Base-by-base conservation (phyloP, 2,329 filamentous ascomycete species). In the Apiospora saccharicola region DNA sequence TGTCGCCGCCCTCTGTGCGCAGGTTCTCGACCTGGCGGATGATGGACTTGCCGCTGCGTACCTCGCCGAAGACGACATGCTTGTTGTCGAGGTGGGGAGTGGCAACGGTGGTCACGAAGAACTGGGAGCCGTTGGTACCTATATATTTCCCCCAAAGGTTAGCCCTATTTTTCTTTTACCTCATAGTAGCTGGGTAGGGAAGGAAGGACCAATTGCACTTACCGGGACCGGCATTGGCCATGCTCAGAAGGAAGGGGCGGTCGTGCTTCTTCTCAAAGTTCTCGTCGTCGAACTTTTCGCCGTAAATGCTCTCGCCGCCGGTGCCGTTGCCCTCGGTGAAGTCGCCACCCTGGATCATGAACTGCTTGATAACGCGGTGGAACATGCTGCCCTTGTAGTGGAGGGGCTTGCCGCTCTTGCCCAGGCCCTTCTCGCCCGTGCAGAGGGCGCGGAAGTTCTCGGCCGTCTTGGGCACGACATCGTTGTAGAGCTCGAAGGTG, bases 311-410 rank as follows among this genome's bases (percentile, higher is more conserved):
- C 86, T 98, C 96, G 80, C 96, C 96, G 75, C 96, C 96, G 37
- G 96, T 98, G 76, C 96, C 96, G 81, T 98, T 96, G 81, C 94
- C 94, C 71, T 90, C 92, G 68, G 96, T 99, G 83, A 99, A 99
- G 83, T 98, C 96, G 84, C 96, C 96, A 80, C 96, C 95, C 86
- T 98, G 93, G 80, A 98, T 96, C 96, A 99, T 98, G 85, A 99
- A 99, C 79, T 94, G 90, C 88, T 98, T 98, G 86, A 99, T 99
- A 75, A 99, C 93, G 70, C 96, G 93, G 87, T 99, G 96, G 88
- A 99, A 98, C 78, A 86, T 87, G 74, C 94, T 97, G 77, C 94
- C 93, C 88, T 98, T 98, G 90, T 94, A 99, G 87, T 94, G 93
- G 70, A 99, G 89, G 67, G 92, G 93, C 85, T 95, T 95, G 81